These are phyloP conservation scores for Candida anglica DNA, from an alignment of 805 yeast species.

Conservation along the genomic window DNA sequence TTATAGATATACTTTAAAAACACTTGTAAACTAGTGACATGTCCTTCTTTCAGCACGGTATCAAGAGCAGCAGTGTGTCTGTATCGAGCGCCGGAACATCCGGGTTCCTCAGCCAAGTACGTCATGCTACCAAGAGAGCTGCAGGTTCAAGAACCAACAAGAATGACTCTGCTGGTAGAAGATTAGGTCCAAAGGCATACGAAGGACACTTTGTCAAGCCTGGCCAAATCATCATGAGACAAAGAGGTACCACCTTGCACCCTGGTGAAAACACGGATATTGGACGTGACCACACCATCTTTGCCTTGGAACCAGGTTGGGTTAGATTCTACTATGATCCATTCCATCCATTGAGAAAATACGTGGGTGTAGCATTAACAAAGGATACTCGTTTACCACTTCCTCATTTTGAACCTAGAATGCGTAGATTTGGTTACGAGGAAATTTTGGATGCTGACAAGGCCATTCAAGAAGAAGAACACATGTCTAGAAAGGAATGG, in stretches of 20 bases:
- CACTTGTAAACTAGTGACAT: no score
- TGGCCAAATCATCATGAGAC: conserved; percentile 88
- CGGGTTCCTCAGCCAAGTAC: conserved; percentile 51
- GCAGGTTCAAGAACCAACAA: conserved; percentile 93
- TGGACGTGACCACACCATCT: conserved; percentile 92
- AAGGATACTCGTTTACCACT: conserved; percentile 69
- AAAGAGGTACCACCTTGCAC: conserved; percentile 89
- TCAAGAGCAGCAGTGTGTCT: no score
- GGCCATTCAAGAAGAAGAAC: conserved; percentile 56
- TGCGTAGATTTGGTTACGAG: conserved; percentile 76
- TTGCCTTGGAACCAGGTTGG: conserved; percentile 87
- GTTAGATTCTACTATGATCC: conserved; percentile 92
- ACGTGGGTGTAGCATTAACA: conserved; percentile 80
- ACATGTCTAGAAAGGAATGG: conserved; percentile 65
- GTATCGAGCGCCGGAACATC: no score
- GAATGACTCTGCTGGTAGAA: conserved; percentile 92
- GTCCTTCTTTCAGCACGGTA: no score
- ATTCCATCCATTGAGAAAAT: conserved; percentile 89
- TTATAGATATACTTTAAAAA: no score
- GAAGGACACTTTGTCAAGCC: conserved; percentile 75
- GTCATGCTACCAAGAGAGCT: conserved; percentile 91
- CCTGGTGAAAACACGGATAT: conserved; percentile 91
- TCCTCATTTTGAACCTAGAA: conserved; percentile 85
- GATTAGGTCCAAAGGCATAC: conserved; percentile 85
- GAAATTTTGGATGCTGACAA: conserved; percentile 45